These are phyloP conservation scores for Drechslerella stenobrocha DNA, from an alignment of 2,329 filamentous ascomycete genomes.

Conservation along the genomic window DNA sequence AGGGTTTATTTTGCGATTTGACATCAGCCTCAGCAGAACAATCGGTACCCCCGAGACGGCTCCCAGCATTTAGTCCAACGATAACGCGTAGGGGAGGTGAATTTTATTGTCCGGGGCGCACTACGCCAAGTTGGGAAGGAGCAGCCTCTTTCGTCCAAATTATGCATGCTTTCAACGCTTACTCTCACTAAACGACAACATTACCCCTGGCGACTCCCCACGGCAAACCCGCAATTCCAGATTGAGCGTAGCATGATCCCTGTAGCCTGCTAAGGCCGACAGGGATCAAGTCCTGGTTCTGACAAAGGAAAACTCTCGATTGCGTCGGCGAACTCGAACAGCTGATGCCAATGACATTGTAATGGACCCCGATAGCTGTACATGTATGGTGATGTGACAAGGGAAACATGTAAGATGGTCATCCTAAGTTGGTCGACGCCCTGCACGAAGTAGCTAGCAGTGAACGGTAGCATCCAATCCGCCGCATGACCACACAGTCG, in stretches of 20 bases:
- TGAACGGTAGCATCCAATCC: no score
- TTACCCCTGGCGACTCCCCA: not conserved
- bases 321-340: not conserved
- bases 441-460: no score
- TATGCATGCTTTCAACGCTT: not conserved
- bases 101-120: not conserved
- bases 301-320: not conserved
- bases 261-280: not conserved
- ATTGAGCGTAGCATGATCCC: not conserved
- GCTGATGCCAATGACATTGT: not conserved
- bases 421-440: no score
- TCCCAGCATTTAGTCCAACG: not conserved
- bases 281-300: not conserved
- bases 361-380: not conserved
- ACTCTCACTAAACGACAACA: not conserved
- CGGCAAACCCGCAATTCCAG: slow-evolving; percentile 3
- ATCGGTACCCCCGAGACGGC: not conserved
- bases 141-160: not conserved
- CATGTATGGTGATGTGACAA: not conserved
- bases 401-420: not conserved
- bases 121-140: not conserved
- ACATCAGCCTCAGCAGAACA: not conserved
- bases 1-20: not conserved
- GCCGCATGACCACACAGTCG: no score
- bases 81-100: not conserved